Percentiles rank a stretch among this genome's conserved stretches.
These are phyloP conservation scores for Tolypocladium nubicola DNA, from an alignment of 2,329 filamentous ascomycete species.

Conservation along the genomic window DNA sequence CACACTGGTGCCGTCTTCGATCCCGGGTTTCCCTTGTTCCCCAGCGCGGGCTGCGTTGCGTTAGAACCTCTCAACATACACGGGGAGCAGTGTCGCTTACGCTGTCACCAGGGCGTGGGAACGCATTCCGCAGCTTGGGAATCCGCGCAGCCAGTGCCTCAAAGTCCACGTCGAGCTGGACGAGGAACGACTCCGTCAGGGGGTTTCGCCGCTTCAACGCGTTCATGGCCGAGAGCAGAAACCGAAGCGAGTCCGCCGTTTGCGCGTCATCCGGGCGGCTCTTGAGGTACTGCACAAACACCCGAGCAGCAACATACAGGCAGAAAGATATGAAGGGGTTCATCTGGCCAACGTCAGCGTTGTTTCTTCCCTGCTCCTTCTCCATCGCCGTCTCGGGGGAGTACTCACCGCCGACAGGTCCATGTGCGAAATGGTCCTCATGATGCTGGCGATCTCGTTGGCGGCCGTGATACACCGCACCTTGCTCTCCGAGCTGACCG, in stretches of 20 bases:
- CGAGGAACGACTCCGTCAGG: slow-evolving; percentile 86
- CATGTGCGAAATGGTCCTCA: slow-evolving; percentile 87
- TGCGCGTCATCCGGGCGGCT: slow-evolving; percentile 77
- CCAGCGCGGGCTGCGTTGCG: slow-evolving; percentile 16
- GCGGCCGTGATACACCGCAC: slow-evolving; percentile 87
- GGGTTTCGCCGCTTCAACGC: slow-evolving; percentile 81
- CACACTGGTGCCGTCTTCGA: slow-evolving; percentile 13
- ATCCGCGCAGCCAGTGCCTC: slow-evolving; percentile 58
- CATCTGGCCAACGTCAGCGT: slow-evolving; percentile 47
- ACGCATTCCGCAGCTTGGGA: slow-evolving; percentile 43
- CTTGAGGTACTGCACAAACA: slow-evolving; percentile 95
- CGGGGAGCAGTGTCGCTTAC: slow-evolving; percentile 26
- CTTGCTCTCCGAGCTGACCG: slow-evolving; percentile 81
- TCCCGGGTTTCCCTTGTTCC: slow-evolving; percentile 8
- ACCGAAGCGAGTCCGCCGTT: slow-evolving; percentile 73
- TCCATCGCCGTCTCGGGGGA: not conserved
- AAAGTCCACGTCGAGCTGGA: slow-evolving; percentile 86
- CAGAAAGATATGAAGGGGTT: slow-evolving; percentile 95
- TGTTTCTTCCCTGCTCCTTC: too few species aligned
- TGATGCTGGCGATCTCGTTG: slow-evolving; percentile 86
- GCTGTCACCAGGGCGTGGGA: slow-evolving; percentile 40
- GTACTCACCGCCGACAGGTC: slow-evolving; percentile 67
- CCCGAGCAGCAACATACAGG: slow-evolving; percentile 87
- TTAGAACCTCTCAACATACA: slow-evolving; percentile 9
- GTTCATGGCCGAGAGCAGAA: slow-evolving; percentile 83